These are phyloP conservation scores for Ochromonas danica DNA, from an alignment of 108 stramenopile species.

Conservation along the genomic window DNA sequence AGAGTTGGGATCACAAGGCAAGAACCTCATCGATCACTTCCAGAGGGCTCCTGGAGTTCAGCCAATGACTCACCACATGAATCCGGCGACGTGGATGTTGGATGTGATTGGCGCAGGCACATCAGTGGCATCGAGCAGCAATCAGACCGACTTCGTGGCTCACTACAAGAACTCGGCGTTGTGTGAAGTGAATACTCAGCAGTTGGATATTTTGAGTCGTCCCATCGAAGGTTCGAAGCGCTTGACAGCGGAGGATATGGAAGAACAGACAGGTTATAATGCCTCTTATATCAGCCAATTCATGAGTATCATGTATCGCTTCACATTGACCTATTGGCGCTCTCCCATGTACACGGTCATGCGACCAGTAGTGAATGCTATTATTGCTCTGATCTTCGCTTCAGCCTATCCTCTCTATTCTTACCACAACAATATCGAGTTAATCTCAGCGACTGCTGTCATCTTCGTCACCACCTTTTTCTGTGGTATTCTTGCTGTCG, in stretches of 20 bases:
- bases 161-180: neutral
- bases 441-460: too few relatives aligned
- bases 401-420: neutral
- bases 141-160: neutral
- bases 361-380: slow-evolving; percentile 38
- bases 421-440: too few relatives aligned
- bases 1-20: neutral
- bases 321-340: slow-evolving; percentile 58
- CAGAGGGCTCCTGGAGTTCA: slow-evolving; percentile 43
- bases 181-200: neutral
- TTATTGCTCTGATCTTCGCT: neutral
- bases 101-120: slow-evolving; percentile 43
- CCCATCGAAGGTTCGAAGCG: neutral
- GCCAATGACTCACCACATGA: neutral
- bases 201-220: neutral
- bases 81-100: slow-evolving; percentile 41
- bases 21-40: slow-evolving; percentile 64
- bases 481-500: neutral
- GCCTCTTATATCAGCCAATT: slow-evolving; percentile 21
- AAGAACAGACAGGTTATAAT: neutral
- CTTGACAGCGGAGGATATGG: neutral
- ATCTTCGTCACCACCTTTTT: neutral
- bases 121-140: too few relatives aligned
- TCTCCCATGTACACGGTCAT: slow-evolving; percentile 55
- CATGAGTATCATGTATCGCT: neutral